These are phyloP conservation scores for Anthracocystis panici-leucophaei DNA, from an alignment of 1,284 basidiomycete genomes.

Conservation along the genomic window DNA sequence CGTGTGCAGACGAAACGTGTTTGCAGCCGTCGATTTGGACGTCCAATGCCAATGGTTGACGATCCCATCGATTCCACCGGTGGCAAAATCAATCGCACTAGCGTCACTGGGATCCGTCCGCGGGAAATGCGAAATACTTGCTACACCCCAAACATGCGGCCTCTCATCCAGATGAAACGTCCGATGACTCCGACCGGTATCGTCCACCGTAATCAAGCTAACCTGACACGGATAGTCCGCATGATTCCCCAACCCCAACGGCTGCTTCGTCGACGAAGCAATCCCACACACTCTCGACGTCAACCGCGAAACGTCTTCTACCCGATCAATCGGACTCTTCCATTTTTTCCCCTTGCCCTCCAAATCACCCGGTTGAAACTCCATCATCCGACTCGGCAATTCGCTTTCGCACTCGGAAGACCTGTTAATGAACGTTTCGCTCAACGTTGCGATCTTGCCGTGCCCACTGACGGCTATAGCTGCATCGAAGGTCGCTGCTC, in stretches of 20 bases:
- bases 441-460: slow-evolving; percentile 23
- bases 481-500: slow-evolving; percentile 25
- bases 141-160: slow-evolving; percentile 31
- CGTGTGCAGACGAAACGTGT: slow-evolving; percentile 28
- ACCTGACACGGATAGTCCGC: slow-evolving; percentile 41
- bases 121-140: slow-evolving; percentile 39
- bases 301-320: slow-evolving; percentile 35
- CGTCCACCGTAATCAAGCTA: slow-evolving; percentile 38
- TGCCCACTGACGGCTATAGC: slow-evolving; percentile 29
- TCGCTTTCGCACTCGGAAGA: neutral
- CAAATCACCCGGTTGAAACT: slow-evolving; percentile 9
- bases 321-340: slow-evolving; percentile 34
- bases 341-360: neutral
- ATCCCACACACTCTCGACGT: slow-evolving; percentile 47
- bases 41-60: slow-evolving; percentile 50
- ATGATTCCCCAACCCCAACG: slow-evolving; percentile 29
- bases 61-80: slow-evolving; percentile 43
- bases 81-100: slow-evolving; percentile 41
- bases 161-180: slow-evolving; percentile 38
- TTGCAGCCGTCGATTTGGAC: slow-evolving; percentile 9
- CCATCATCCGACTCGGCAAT: slow-evolving; percentile 17
- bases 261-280: slow-evolving; percentile 33
- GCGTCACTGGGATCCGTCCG: slow-evolving; percentile 30
- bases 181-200: slow-evolving; percentile 12
- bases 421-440: slow-evolving; percentile 1